phyloP scores from a whole-genome alignment of 2,329 filamentous ascomycete species.

The Talaromyces sp. region DNA sequence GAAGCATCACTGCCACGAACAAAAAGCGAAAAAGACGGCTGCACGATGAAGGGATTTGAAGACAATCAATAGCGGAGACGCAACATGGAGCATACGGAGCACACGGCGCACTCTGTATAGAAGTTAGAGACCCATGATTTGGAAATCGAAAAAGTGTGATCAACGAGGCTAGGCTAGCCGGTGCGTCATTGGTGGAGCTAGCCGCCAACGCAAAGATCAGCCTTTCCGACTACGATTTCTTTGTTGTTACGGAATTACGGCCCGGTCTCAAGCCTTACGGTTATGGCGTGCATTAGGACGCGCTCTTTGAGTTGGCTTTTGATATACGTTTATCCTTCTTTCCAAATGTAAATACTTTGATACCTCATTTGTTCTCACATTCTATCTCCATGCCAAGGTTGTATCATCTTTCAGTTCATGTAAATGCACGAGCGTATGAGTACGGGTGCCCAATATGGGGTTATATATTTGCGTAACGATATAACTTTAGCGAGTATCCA shows the following conservation, averaged over 20 bases:
- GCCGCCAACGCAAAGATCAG: constrained; percentile 1
- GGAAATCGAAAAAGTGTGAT: not conserved
- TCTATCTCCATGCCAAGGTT: not conserved
- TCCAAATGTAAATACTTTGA: constrained; percentile 1
- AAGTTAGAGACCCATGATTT: not conserved
- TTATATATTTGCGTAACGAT: not conserved
- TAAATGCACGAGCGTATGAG: not conserved
- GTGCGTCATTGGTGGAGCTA: constrained; percentile 5
- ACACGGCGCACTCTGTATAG: not conserved
- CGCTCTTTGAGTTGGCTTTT: constrained; percentile 1
- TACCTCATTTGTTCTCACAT: not conserved
- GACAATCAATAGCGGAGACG: not conserved
- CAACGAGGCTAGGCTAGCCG: constrained; percentile 1
- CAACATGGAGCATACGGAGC: not conserved
- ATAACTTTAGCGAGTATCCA: not conserved
- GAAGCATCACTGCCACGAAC: not conserved
- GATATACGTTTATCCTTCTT: not conserved
- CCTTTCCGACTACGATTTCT: not conserved
- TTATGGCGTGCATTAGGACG: not conserved
- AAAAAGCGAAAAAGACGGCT: not conserved
- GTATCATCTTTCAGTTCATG: not conserved
- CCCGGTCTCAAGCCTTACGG: not conserved
- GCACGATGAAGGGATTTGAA: not conserved
- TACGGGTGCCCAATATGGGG: not conserved
- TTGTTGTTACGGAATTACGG: constrained; percentile 5